Base-by-base conservation (phyloP, 2,329 filamentous ascomycete genomes). In the Fusarium tricinctum region DNA sequence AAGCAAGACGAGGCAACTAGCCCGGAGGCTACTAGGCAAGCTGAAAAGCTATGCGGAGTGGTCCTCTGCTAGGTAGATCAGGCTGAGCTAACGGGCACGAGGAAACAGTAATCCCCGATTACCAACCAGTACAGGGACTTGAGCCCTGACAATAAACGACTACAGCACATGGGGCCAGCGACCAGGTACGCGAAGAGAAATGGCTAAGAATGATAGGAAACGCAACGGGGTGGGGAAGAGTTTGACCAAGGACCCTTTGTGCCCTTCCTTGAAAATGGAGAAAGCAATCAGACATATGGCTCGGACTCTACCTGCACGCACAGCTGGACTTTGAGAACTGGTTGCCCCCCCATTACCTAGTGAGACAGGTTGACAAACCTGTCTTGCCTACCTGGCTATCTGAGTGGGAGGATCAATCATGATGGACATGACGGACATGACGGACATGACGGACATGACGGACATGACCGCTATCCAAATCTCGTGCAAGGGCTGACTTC, bases 191-290 rank as follows among this genome's bases (percentile, higher is more conserved):
- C 39, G 33, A 44, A 59, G 45, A 39, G 38, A 55, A 53, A 48
- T 52, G 42, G 44, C 56, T 42, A 58, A 55, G 60, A 54, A 58
- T 33, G 56, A 71, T 68, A 67, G 63, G 52, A 61, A 69, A 68
- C 54, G 57, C 55, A 63, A 49, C 58, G 58, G 55, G 61, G 69
- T 66, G 69, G 69, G n/a, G 56, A 62, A 46, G 10, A 28, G 7
- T 33, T 30, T 51, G 44, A 49, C 39, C 70, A 61, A 64, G 65
- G 68, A 58, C 64, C 63, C 58, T 70, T 69, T 64, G 56, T 64
- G 56, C 48, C 35, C 23, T 40, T 46, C 63, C 56, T 44, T 42
- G 20, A 40, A 46, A 52, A 61, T 53, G 55, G 54, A 47, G 58
- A 56, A 62, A 55, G 32, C 39, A 30, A 51, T 33, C 46, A 57